A percentile compares a stretch with the other conserved stretches of the same genome.
These are phyloP conservation scores for Pluteus cervinus DNA, from an alignment of 768 basidiomycete genomes.

Conservation along the genomic window DNA sequence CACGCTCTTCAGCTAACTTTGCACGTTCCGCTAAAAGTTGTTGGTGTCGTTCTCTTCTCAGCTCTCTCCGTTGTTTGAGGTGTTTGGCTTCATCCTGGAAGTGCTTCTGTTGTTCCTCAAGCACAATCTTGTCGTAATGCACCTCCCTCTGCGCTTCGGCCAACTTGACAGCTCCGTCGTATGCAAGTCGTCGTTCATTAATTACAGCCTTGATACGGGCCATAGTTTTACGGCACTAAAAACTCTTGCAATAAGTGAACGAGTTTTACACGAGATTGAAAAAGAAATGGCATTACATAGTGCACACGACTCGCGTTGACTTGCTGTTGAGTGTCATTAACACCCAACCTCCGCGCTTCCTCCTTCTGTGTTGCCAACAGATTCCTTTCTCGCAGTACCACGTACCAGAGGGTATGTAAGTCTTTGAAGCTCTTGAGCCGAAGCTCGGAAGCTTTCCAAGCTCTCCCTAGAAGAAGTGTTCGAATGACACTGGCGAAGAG, in stretches of 20 bases:
- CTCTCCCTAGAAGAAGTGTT: slow-evolving; percentile 53
- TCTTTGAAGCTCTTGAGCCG: slow-evolving; percentile 89
- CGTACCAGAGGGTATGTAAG: slow-evolving; percentile 93
- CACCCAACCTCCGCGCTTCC: slow-evolving; percentile 62
- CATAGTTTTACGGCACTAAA: slow-evolving; percentile 89
- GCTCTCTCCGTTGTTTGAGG: slow-evolving; percentile 10
- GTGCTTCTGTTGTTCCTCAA: slow-evolving; percentile 17
- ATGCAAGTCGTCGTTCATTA: slow-evolving; percentile 84
- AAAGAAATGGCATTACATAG: slow-evolving; percentile 26
- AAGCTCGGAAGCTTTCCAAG: slow-evolving; percentile 84
- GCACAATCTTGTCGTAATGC: slow-evolving; percentile 19
- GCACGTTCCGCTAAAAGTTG: not conserved
- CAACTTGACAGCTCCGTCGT: slow-evolving; percentile 59
- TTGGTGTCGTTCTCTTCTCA: slow-evolving; percentile 9
- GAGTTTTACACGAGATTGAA: slow-evolving; percentile 1
- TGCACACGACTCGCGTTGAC: slow-evolving; percentile 32
- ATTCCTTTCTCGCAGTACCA: slow-evolving; percentile 84
- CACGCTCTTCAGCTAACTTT: not conserved
- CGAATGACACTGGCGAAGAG: slow-evolving; percentile 1
- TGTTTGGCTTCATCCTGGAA: slow-evolving; percentile 16
- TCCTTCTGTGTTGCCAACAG: slow-evolving; percentile 83
- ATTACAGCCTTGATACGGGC: slow-evolving; percentile 92
- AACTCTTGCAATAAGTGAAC: slow-evolving; percentile 1
- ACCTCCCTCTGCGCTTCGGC: slow-evolving; percentile 28
- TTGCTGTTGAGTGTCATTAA: slow-evolving; percentile 23